Evolutionary conservation across 2,329 filamentous ascomycete species (phyloP).

Genomic region (Knufia petricola): DNA sequence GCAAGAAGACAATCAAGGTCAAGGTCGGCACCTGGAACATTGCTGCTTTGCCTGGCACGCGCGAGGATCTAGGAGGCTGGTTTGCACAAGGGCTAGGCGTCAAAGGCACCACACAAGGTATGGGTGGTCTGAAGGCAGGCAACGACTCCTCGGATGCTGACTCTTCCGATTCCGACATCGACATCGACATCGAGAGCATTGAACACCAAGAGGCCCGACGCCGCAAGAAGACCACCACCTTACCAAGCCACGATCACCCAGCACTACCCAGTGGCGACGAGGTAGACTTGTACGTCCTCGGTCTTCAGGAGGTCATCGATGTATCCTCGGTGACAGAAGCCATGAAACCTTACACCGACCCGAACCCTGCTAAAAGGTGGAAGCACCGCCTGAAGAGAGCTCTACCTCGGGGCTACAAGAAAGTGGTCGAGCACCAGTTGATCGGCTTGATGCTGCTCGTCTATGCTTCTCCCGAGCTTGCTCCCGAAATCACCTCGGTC

Average conservation of each 20-base stretch:
- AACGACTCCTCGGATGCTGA: constrained; percentile 14
- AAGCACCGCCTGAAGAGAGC: constrained; percentile 64
- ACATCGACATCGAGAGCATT: constrained; percentile 37
- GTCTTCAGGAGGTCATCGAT: constrained; percentile 86
- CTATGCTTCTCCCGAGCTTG: constrained; percentile 71
- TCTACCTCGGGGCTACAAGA: constrained; percentile 65
- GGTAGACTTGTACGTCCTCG: constrained; percentile 83
- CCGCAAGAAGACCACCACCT: constrained; percentile 33
- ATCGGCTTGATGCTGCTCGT: constrained; percentile 75
- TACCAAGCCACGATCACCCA: constrained; percentile 37
- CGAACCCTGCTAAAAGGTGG: constrained; percentile 64
- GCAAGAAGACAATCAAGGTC: constrained; percentile 63
- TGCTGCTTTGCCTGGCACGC: constrained; percentile 70
- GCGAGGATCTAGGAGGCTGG: constrained; percentile 81
- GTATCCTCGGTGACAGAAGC: constrained; percentile 71
- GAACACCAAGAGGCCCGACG: constrained; percentile 39
- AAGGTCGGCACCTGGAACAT: constrained; percentile 97
- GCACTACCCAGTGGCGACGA: constrained; percentile 51
- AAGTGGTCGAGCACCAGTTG: constrained; percentile 73
- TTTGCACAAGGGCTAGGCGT: constrained; percentile 70
- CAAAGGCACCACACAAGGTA: constrained; percentile 55
- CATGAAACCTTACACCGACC: constrained; percentile 65
- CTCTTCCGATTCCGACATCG: constrained; percentile 25
- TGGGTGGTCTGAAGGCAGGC: constrained; percentile 44
- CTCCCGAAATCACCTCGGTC: constrained; percentile 65